Conservation (phyloP, 768 basidiomycete genomes). For the Kockovaella imperatae region DNA sequence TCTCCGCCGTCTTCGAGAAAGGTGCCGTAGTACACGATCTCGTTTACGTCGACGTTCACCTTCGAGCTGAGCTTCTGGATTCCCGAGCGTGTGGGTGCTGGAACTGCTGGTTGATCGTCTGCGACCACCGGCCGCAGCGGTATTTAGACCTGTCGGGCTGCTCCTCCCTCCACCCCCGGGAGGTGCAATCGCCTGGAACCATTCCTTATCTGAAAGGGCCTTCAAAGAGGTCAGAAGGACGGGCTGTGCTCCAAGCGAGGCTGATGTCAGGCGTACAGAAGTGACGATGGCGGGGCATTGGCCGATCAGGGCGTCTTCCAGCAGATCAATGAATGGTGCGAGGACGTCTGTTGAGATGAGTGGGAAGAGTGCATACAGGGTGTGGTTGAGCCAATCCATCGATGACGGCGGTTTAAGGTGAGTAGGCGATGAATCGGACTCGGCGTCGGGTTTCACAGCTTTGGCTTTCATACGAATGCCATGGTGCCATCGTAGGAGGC, state of each 20-base stretch:
- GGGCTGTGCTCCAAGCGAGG: conserved; percentile 39
- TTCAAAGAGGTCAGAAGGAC: conserved; percentile 37
- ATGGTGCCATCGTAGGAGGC: too few species aligned
- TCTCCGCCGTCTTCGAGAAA: conserved; percentile 11
- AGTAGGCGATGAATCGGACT: too few species aligned
- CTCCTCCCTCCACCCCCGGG: neutral
- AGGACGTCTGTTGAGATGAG: conserved; percentile 42
- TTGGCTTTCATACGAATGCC: too few species aligned
- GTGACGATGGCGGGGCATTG: conserved; percentile 43
- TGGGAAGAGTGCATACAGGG: conserved; percentile 39
- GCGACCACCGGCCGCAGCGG: too few species aligned
- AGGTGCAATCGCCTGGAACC: conserved; percentile 30
- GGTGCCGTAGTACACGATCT: conserved; percentile 21
- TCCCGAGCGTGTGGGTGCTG: too few species aligned
- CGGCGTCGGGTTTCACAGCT: too few species aligned
- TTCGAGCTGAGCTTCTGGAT: too few species aligned
- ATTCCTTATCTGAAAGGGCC: conserved; percentile 42
- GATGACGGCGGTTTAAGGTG: too few species aligned
- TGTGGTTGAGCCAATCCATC: too few species aligned
- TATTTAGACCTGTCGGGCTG: neutral
- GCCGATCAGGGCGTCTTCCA: conserved; percentile 43
- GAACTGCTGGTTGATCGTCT: too few species aligned
- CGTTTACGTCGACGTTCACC: conserved; percentile 18
- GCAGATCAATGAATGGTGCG: conserved; percentile 43
- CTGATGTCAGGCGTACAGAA: conserved; percentile 38